Evolutionary conservation across 495 filamentous ascomycete genomes (phyloP), one percentile per base, ranked within the genome.

Genomic region (Poronia punctata): DNA sequence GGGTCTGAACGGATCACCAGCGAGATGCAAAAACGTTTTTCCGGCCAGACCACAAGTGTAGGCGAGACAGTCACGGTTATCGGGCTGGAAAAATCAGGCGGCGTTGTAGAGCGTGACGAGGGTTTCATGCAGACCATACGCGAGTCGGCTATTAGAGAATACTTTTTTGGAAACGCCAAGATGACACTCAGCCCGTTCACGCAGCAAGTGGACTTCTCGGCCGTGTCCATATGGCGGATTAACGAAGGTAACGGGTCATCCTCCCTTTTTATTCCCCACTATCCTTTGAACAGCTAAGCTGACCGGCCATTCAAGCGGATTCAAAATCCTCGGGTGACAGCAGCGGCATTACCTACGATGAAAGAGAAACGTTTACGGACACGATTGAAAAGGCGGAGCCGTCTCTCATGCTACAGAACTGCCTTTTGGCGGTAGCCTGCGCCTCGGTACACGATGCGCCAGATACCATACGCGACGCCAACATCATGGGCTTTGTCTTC

Each of bases 401-500:
- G 1, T 77, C 75, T 4, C 51, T 70, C 3, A 49, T 71, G 46
- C 74, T 90, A 57, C 71, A 72, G 33, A 70, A 80, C 50, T 81
- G 80, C 43, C 71, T 95, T 1, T 71, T 96, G 1, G 86, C 89
- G 2, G 76, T 98, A 40, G 83, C 88, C 45, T 77, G 85, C 35
- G 84, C 81, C 1, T 66, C 80, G 1, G 54, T 76, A 2, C 75
- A 70, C 3, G 85, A 88, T 36, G 66, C 71, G 3, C 70, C 80
- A 6, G 77, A 86, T 25, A 72, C 77, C 4, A 80, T 98, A 30
- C 79, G 84, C 9, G 84, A 92, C 48, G 81, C 89, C 0, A 87
- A 82, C 27, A 79, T 96, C 14, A 82, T 93, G 71, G 92, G 92
- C 5, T 97, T 93, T 60, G 74, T 95, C 25, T 95, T 93, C 55